Conservation (phyloP, 768 basidiomycete genomes). For the Calvatia gigantea region DNA sequence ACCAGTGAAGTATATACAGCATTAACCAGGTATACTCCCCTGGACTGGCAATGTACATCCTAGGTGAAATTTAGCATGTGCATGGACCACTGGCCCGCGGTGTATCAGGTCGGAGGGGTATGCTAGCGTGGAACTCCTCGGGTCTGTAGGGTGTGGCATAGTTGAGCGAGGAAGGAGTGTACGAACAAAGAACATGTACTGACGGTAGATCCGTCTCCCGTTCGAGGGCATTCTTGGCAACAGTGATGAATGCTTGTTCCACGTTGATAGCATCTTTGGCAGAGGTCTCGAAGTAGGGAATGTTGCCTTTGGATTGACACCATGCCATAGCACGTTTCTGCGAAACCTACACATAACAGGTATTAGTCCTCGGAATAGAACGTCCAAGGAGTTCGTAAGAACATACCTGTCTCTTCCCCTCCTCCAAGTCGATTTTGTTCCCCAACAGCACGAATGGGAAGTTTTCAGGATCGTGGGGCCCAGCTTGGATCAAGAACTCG, state of each 20-base stretch:
- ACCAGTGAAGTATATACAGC: neutral
- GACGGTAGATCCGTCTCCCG: slow-evolving; percentile 75
- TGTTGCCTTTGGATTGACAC: slow-evolving; percentile 99
- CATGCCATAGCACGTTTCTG: slow-evolving; percentile 99
- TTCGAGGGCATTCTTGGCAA: slow-evolving; percentile 96
- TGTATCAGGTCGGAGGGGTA: slow-evolving; percentile 12
- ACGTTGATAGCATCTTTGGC: slow-evolving; percentile 99
- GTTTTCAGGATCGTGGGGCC: slow-evolving; percentile 98
- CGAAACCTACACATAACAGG: slow-evolving; percentile 67
- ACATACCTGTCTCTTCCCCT: slow-evolving; percentile 91
- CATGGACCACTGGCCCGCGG: slow-evolving; percentile 3
- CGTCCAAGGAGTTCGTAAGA: neutral
- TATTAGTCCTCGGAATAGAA: neutral
- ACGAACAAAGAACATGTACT: neutral
- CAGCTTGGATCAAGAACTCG: slow-evolving; percentile 98
- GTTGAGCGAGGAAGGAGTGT: neutral
- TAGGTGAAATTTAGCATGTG: neutral
- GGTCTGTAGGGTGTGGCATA: neutral
- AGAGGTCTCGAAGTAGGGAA: slow-evolving; percentile 99
- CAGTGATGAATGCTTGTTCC: slow-evolving; percentile 98
- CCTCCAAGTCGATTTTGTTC: slow-evolving; percentile 99
- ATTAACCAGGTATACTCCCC: neutral
- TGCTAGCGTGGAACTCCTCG: slow-evolving; percentile 6
- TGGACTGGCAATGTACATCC: neutral
- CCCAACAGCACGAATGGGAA: slow-evolving; percentile 99